A percentile compares a stretch with the other conserved stretches of the same genome.
phyloP scores from a whole-genome alignment of 345 rosid species.

The Bretschneidera sinensis region DNA sequence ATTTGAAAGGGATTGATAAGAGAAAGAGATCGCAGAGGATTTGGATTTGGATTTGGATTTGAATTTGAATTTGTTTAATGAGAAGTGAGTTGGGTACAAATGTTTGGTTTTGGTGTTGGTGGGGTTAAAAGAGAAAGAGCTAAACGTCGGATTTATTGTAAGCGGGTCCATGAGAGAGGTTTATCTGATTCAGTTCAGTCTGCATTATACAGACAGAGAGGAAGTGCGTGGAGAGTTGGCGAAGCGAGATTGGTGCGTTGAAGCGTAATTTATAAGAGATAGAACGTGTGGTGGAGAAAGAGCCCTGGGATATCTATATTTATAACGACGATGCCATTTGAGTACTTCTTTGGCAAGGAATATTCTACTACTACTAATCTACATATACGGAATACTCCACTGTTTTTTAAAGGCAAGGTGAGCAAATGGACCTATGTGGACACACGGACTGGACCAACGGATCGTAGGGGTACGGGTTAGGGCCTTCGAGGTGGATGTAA shows the following conservation, averaged over 20 bases:
- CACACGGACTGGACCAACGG: too few species aligned
- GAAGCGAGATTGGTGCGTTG: too few species aligned
- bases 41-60: too few species aligned
- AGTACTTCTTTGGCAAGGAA: conserved; percentile 13
- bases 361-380: conserved; percentile 31
- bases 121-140: conserved; percentile 22
- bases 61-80: conserved; percentile 30
- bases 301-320: conserved; percentile 22
- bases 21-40: conserved; percentile 31
- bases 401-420: too few species aligned
- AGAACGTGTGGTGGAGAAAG: conserved; percentile 27
- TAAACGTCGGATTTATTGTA: conserved; percentile 30
- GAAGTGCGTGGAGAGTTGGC: too few species aligned
- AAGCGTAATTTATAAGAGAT: conserved; percentile 9
- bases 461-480: too few species aligned
- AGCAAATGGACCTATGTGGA: too few species aligned
- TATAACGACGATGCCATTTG: conserved; percentile 39
- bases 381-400: too few species aligned
- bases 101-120: conserved; percentile 8
- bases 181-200: conserved; percentile 17
- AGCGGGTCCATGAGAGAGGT: conserved; percentile 41
- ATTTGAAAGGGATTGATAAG: conserved; percentile 24
- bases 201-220: conserved; percentile 27
- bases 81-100: conserved; percentile 12
- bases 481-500: too few species aligned